Percentiles rank a stretch among this genome's conserved stretches.
phyloP scores from a whole-genome alignment of 2,329 filamentous ascomycete species.

The Arthroderma sp. region DNA sequence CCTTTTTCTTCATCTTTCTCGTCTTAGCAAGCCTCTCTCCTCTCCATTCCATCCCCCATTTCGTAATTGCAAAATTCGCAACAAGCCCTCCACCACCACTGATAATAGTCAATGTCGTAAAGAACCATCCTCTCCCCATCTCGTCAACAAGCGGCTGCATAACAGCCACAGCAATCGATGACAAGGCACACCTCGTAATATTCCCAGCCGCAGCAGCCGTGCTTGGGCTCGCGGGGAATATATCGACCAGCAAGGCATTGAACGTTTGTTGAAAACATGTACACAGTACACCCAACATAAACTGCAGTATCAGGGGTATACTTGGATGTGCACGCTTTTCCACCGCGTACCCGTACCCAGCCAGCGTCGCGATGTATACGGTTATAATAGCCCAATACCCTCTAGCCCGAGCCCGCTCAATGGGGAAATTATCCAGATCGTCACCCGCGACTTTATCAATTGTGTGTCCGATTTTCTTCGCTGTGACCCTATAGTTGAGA shows the following conservation, averaged over 20 bases:
- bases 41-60: background rate
- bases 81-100: background rate
- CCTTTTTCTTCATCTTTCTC: background rate
- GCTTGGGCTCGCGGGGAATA: slow-evolving; percentile 11
- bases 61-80: background rate
- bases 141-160: slow-evolving; percentile 13
- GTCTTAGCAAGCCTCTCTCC: background rate
- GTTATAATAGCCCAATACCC: slow-evolving; percentile 4
- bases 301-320: background rate
- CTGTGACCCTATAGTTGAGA: too few relatives aligned
- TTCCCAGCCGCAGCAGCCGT: slow-evolving; percentile 11
- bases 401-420: slow-evolving; percentile 15
- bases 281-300: slow-evolving; percentile 1
- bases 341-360: slow-evolving; percentile 3
- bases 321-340: background rate
- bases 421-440: slow-evolving; percentile 14
- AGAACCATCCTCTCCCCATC: slow-evolving; percentile 34
- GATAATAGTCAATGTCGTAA: slow-evolving; percentile 17
- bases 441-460: slow-evolving; percentile 31
- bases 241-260: slow-evolving; percentile 14
- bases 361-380: background rate
- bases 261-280: slow-evolving; percentile 10
- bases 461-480: slow-evolving; percentile 40
- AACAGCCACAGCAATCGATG: slow-evolving; percentile 10
- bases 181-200: slow-evolving; percentile 11